Base-by-base conservation (phyloP, 2,329 filamentous ascomycete species). In the Plectosphaerella plurivora region DNA sequence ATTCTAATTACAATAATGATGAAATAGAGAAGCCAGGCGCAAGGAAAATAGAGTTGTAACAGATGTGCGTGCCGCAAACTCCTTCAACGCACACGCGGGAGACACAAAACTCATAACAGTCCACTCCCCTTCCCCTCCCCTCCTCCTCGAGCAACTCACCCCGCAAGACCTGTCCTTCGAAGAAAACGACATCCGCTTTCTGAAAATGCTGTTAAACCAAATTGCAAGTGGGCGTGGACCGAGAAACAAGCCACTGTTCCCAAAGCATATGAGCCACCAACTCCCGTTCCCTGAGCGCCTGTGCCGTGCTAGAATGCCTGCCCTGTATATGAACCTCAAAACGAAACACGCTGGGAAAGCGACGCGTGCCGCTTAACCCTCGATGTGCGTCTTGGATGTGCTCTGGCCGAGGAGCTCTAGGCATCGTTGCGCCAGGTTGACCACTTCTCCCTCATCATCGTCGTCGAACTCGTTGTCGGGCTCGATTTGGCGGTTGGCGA, bases 381-480 rank as follows among this genome's bases (percentile, higher is more conserved):
- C 91, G 58, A 94, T 90, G 59, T 95, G 86, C 47, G 86, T 81
- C 71, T 93, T 93, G 33, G 87, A 84, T 63, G 79, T 84, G 62
- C 79, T 81, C 68, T 90, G 88, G 49, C 88, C 89, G 35, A 96
- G 74, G 4, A 96, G 79, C 70, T 97, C 93, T 41, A 97, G 78
- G 67, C 91, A 97, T 61, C 91, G 83, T 64, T 93, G 88, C 22
- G 94, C 93, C 60, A 99, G 82, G 60, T 86, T 91, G 58, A 97
- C 89, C 45, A 97, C 92, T 68, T 97, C 93, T 53, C 88, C 89
- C 68, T 97, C 92, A 45, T 94, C 92, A 12, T 33, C 28, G 54
- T 96, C 91, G 61, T 96, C 91, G 47, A 87, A 87, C 60, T 92
- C 90, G 58, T 91, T 88, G 54, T 96, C 91, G 1, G 89, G 88